Percentiles rank a stretch among this genome's conserved stretches.
Evolutionary conservation across 208 protist species (phyloP).

Genomic region (Wallacemonas sp.): DNA sequence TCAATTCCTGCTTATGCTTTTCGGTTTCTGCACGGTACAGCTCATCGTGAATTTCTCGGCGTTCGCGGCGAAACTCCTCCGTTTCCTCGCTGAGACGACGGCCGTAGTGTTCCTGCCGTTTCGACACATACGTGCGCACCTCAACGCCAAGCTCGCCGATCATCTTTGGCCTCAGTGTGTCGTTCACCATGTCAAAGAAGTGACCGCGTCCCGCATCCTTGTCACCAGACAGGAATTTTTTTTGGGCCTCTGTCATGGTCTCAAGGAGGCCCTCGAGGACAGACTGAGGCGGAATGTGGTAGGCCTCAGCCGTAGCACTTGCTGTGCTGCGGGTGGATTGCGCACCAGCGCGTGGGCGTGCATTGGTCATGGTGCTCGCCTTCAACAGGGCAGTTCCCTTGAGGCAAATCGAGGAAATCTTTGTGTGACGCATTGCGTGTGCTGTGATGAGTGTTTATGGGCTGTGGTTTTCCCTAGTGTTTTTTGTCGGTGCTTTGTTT

Average conservation of each 20-base stretch:
- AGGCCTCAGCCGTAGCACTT: not conserved
- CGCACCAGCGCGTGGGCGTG: not conserved
- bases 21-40: conserved; percentile 39
- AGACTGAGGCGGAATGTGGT: conserved; percentile 13
- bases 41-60: conserved; percentile 43
- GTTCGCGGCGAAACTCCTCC: conserved; percentile 51
- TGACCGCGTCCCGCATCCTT: conserved; percentile 17
- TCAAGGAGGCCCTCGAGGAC: conserved; percentile 13
- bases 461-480: not conserved
- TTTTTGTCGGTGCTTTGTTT: not conserved
- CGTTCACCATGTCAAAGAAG: conserved; percentile 48
- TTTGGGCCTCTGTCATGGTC: conserved; percentile 15
- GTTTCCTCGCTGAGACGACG: conserved; percentile 50
- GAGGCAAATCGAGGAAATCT: not conserved
- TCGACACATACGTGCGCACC: conserved; percentile 31
- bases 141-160: conserved; percentile 33
- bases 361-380: not conserved
- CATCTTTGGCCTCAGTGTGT: conserved; percentile 33
- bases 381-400: not conserved
- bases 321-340: not conserved
- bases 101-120: conserved; percentile 32
- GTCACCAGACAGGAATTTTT: conserved; percentile 18
- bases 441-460: too few species aligned
- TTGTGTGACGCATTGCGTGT: conserved; percentile 4
- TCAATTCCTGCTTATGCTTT: conserved; percentile 38